Conservation (phyloP, 208 protist species). For the Leishmania arabica region DNA sequence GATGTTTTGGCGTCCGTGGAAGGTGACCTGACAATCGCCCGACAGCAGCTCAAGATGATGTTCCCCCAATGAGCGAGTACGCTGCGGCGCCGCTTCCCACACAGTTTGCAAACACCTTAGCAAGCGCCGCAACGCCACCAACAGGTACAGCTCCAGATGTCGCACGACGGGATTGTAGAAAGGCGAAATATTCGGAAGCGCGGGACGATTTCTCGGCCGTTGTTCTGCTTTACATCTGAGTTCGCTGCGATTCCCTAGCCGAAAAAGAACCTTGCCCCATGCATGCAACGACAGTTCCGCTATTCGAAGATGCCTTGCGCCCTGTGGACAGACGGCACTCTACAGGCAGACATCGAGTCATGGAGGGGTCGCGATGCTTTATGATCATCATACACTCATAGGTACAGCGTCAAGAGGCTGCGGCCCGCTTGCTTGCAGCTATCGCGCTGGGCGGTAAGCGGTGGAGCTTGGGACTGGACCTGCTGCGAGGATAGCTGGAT, state of each 20-base stretch:
- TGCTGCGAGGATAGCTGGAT: not conserved
- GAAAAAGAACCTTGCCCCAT: not conserved
- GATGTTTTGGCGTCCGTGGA: conserved; percentile 51
- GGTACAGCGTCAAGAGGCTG: not conserved
- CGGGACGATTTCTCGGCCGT: not conserved
- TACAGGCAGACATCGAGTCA: no score
- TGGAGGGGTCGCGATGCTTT: not conserved
- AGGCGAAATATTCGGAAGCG: not conserved
- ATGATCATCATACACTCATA: not conserved
- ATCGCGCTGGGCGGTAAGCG: not conserved
- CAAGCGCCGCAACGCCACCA: not conserved
- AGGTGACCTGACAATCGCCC: conserved; percentile 43
- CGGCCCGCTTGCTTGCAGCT: not conserved
- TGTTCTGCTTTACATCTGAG: not conserved
- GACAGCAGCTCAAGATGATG: conserved; percentile 60
- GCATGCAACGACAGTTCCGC: not conserved
- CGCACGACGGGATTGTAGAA: not conserved
- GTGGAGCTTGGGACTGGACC: not conserved
- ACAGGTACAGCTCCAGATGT: no score
- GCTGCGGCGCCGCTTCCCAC: not conserved
- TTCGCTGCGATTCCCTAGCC: not conserved
- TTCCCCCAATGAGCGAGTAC: conserved; percentile 27
- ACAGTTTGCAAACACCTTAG: not conserved
- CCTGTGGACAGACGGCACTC: not conserved
- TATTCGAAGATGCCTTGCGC: not conserved